Base-by-base conservation (phyloP, 2,329 filamentous ascomycete species). In the Cryphonectria carpinicola region DNA sequence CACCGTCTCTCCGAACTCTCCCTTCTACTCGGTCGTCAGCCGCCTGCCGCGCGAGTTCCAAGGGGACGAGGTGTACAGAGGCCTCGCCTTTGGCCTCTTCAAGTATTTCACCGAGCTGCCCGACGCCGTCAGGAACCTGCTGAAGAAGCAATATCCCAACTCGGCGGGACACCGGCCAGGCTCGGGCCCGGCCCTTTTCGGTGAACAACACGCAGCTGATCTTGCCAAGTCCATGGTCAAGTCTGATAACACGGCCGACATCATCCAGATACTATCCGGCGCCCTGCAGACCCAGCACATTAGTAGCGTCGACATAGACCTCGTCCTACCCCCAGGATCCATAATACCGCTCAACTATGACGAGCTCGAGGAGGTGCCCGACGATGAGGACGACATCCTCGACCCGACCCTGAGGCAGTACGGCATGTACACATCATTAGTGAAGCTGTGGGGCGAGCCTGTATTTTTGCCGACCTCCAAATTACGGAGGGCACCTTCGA, bases 51-150 rank as follows among this genome's bases (percentile, higher is more conserved):
- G 94, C 78, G 95, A 98, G 79, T 94, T 95, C 81, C 96, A 98
- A 84, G 95, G 95, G 77, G 95, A 98, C 80, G 95, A 98, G 81
- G 87, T 97, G 74, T 97, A 92, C 81, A 91, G 96, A 62, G 96
- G 92, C 25, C 87, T 99, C 69, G 96, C 95, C 64, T 97, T 98
- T 81, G 94, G 93, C 70, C 86, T 99, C 75, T 92, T 92, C 84
- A 98, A 97, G 80, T 99, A 98, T 85, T 98, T 98, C 79, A 88
- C 89, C 72, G 95, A 98, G 81, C 86, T 99, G 67, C 90, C 95
- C 32, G 88, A 92, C 68, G 84, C 87, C 52, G 91, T 94, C 78
- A 97, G 94, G 84, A 86, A 85, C 76, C 87, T 89, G 72, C 87
- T 97, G 80, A 89, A 86, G 75, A 86, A 85, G 75, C 81, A 84